Percentiles rank a stretch among this genome's conserved stretches.
Conservation (phyloP, 352 stramenopile species). For the Globisporangium uncinulatum region DNA sequence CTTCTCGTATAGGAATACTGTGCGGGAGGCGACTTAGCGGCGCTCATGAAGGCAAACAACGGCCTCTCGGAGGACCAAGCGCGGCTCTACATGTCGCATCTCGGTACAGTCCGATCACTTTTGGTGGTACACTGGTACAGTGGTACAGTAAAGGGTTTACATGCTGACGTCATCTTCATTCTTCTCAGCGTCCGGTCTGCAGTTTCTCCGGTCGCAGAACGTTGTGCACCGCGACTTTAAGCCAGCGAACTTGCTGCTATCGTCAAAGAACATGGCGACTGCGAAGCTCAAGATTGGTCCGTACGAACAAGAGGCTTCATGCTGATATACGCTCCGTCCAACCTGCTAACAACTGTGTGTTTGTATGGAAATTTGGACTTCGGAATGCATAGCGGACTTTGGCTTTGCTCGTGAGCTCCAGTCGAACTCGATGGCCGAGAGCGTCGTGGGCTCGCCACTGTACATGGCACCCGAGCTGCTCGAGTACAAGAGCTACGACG, state of each 20-base stretch:
- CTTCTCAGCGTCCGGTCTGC: constrained; percentile 48
- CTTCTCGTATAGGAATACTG: constrained; percentile 56
- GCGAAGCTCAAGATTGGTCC: constrained; percentile 78
- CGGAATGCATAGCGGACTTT: constrained; percentile 45
- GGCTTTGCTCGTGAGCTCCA: constrained; percentile 63
- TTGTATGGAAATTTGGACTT: no score
- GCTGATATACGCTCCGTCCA: no score
- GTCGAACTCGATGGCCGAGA: constrained; percentile 72
- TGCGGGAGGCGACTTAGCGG: constrained; percentile 63
- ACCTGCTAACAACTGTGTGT: no score
- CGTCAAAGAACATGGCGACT: constrained; percentile 51
- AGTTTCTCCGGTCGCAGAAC: constrained; percentile 72
- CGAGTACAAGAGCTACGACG: constrained; percentile 84
- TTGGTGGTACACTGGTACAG: not conserved
- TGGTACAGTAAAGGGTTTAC: not conserved
- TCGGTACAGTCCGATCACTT: constrained; percentile 27
- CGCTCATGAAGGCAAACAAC: constrained; percentile 61
- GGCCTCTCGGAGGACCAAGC: constrained; percentile 58
- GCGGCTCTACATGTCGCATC: constrained; percentile 73
- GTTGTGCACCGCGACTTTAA: constrained; percentile 78
- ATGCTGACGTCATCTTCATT: no score
- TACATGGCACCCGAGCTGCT: constrained; percentile 80
- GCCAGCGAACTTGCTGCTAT: constrained; percentile 68
- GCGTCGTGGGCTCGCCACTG: constrained; percentile 69
- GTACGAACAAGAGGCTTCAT: no score